Evolutionary conservation across 2,329 filamentous ascomycete species (phyloP).

Genomic region (Penicillium sp.): DNA sequence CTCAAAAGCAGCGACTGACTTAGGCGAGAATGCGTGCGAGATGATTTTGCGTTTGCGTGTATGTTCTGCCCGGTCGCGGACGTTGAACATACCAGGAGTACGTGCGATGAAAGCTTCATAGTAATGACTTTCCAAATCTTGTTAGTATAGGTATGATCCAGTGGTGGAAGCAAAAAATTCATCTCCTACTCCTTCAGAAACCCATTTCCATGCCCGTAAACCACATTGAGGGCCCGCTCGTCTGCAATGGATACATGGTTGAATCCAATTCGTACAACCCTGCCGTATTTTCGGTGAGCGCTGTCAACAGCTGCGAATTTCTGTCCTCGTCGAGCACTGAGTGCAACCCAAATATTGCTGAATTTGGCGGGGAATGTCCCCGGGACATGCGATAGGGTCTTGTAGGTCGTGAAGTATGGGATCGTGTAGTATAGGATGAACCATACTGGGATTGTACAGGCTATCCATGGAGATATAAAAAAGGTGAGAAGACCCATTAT

Average conservation of each 20-base stretch:
- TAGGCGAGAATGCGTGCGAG: slow-evolving; percentile 35
- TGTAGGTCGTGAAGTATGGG: slow-evolving; percentile 19
- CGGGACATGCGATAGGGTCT: slow-evolving; percentile 10
- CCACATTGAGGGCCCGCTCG: slow-evolving; percentile 17
- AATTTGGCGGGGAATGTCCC: slow-evolving; percentile 21
- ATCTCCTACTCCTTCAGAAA: slow-evolving; percentile 28
- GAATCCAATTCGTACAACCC: slow-evolving; percentile 23
- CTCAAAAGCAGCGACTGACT: slow-evolving; percentile 33
- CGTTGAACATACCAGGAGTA: slow-evolving; percentile 36
- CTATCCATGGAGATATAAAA: slow-evolving; percentile 14
- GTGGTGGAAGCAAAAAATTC: too few species aligned
- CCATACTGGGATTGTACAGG: slow-evolving; percentile 7
- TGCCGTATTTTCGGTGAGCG: slow-evolving; percentile 33
- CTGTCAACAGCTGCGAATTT: slow-evolving; percentile 43
- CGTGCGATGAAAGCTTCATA: slow-evolving; percentile 38
- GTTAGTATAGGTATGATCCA: background rate
- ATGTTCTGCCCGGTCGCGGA: slow-evolving; percentile 33
- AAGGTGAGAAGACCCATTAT: slow-evolving; percentile 13
- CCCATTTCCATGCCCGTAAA: slow-evolving; percentile 34
- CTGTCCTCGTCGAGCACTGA: slow-evolving; percentile 15
- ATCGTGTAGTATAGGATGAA: slow-evolving; percentile 15
- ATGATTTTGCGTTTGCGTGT: slow-evolving; percentile 38
- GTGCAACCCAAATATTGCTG: slow-evolving; percentile 22
- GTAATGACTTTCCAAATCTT: slow-evolving; percentile 11
- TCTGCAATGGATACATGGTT: slow-evolving; percentile 27